Conservation (phyloP, 2,329 filamentous ascomycete genomes). For the Neonectria ditissima region DNA sequence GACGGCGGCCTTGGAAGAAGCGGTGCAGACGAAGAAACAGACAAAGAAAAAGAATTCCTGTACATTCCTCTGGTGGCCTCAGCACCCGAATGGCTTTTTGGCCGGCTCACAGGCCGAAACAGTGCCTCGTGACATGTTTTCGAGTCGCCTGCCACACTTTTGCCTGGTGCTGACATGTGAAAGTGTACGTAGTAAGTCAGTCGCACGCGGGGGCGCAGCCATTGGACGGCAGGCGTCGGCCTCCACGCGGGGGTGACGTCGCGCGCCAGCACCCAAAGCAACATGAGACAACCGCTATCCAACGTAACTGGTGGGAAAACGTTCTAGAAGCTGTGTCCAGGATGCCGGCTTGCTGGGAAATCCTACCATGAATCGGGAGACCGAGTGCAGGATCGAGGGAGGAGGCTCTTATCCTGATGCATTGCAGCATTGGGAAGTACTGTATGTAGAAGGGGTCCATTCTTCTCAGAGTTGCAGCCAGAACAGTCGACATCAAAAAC, state of each 20-base stretch:
- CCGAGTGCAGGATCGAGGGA: slow-evolving; percentile 1
- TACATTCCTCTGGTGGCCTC: not conserved
- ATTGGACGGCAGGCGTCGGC: slow-evolving; percentile 6
- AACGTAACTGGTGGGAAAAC: not conserved
- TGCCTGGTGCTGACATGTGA: slow-evolving; percentile 42
- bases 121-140: slow-evolving; percentile 38
- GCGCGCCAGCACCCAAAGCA: not conserved
- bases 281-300: not conserved
- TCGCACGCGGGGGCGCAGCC: slow-evolving; percentile 15
- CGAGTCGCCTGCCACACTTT: slow-evolving; percentile 6
- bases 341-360: not conserved
- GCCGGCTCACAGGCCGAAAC: slow-evolving; percentile 39
- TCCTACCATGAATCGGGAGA: not conserved
- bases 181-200: too few species aligned
- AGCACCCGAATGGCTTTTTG: slow-evolving; percentile 26
- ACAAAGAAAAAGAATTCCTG: slow-evolving; percentile 3
- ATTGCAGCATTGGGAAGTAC: not conserved
- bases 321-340: slow-evolving; percentile 3
- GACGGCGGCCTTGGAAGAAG: not conserved
- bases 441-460: not conserved
- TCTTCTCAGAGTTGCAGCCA: not conserved
- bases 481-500: not conserved
- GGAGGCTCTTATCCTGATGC: not conserved
- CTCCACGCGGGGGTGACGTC: slow-evolving; percentile 27
- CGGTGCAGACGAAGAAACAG: slow-evolving; percentile 4